Conservation (phyloP, 345 rosid genomes). For the Cardamine occulta region DNA sequence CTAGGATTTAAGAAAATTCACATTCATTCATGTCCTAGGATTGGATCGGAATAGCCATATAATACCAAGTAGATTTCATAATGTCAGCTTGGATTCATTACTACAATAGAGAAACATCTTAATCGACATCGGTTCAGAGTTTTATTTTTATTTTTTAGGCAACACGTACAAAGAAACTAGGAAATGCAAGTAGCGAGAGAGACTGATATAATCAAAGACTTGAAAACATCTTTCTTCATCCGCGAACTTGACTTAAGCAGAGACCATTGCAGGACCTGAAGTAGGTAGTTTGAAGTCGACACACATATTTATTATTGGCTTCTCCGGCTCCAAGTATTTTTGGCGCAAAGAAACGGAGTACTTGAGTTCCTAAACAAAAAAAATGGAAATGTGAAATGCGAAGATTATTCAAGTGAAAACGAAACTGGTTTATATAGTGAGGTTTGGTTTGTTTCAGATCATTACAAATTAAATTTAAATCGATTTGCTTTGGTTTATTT, state of each 20-base stretch:
- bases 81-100: not conserved
- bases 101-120: not conserved
- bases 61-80: not conserved
- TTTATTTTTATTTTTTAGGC: not conserved
- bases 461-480: too few species aligned
- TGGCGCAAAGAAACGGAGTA: constrained; percentile 13
- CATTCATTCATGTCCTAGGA: not conserved
- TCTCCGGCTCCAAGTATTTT: not conserved
- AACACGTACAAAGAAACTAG: not conserved
- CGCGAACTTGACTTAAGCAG: constrained; percentile 2
- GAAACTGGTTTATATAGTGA: not conserved
- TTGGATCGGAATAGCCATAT: not conserved
- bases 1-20: not conserved
- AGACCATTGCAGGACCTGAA: constrained; percentile 4
- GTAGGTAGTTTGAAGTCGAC: constrained; percentile 17
- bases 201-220: not conserved
- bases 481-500: too few species aligned
- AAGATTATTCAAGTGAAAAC: not conserved
- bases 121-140: not conserved
- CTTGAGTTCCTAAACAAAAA: not conserved
- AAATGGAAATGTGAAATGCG: not conserved
- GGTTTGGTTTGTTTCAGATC: too few species aligned
- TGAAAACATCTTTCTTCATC: not conserved
- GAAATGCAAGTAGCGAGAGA: not conserved
- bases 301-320: constrained; percentile 5